These are phyloP conservation scores for Vigna angularis DNA, from an alignment of 306 rosid genomes.

Conservation along the genomic window DNA sequence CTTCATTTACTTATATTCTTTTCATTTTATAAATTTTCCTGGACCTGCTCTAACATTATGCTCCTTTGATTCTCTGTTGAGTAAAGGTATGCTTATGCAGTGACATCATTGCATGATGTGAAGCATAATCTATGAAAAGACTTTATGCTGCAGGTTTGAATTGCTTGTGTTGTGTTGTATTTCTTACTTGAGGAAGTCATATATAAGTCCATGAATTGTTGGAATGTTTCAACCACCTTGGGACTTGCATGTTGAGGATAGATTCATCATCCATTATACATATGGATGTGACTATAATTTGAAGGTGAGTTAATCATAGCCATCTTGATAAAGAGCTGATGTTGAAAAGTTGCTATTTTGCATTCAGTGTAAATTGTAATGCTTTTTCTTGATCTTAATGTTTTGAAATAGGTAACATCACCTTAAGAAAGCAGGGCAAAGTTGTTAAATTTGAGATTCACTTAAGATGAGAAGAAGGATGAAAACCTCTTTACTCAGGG, in stretches of 20 bases:
- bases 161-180: constrained; percentile 24
- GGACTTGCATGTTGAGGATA: constrained; percentile 67
- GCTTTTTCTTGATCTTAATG: constrained; percentile 6
- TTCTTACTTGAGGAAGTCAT: constrained; percentile 23
- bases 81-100: constrained; percentile 91
- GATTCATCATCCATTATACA: constrained; percentile 80
- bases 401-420: not conserved
- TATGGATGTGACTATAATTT: constrained; percentile 86
- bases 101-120: constrained; percentile 89
- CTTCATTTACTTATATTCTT: constrained; percentile 34
- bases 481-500: too few relatives aligned
- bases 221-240: constrained; percentile 84
- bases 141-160: constrained; percentile 87
- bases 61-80: constrained; percentile 47
- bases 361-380: not conserved
- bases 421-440: not conserved
- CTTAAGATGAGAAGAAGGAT: too few relatives aligned
- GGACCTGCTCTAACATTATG: constrained; percentile 36
- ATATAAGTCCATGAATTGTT: constrained; percentile 29
- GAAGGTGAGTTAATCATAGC: constrained; percentile 56
- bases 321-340: not conserved
- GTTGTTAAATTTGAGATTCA: too few relatives aligned
- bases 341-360: constrained; percentile 23
- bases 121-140: constrained; percentile 76
- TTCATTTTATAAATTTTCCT: constrained; percentile 44